phyloP scores from a whole-genome alignment of 2,329 filamentous ascomycete species.

The Pyrenophora teres region DNA sequence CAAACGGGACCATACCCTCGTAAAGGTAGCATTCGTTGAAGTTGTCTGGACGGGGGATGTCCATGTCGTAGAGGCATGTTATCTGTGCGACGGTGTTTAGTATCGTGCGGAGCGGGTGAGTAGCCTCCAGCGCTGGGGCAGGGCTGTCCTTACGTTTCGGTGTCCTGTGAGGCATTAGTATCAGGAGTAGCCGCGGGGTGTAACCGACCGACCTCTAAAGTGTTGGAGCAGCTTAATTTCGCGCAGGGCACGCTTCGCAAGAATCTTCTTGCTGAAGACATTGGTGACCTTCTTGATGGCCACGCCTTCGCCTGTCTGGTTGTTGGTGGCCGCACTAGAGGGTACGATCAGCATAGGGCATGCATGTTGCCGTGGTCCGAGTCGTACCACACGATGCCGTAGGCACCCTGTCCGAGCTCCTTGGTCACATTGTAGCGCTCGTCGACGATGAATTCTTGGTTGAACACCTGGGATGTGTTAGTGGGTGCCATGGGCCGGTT shows the following conservation, averaged over 20 bases:
- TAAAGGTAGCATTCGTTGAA: constrained; percentile 99
- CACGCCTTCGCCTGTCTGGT: constrained; percentile 86
- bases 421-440: constrained; percentile 98
- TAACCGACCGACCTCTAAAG: constrained; percentile 65
- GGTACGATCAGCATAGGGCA: constrained; percentile 27
- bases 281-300: constrained; percentile 99
- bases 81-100: constrained; percentile 67
- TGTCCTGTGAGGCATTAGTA: constrained; percentile 48
- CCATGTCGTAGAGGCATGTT: constrained; percentile 99
- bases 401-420: constrained; percentile 96
- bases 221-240: constrained; percentile 99
- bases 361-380: constrained; percentile 3
- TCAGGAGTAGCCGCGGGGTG: constrained; percentile 3
- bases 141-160: constrained; percentile 49
- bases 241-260: constrained; percentile 94
- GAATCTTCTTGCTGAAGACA: constrained; percentile 99
- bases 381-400: constrained; percentile 93
- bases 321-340: constrained; percentile 85
- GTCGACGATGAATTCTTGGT: constrained; percentile 98
- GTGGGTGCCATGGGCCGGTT: neutral
- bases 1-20: constrained; percentile 67
- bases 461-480: constrained; percentile 66
- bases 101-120: constrained; percentile 13
- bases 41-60: constrained; percentile 94
- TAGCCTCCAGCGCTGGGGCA: constrained; percentile 56